phyloP scores from a whole-genome alignment of 1,139 yeast species.

The Neolecta irregularis region DNA sequence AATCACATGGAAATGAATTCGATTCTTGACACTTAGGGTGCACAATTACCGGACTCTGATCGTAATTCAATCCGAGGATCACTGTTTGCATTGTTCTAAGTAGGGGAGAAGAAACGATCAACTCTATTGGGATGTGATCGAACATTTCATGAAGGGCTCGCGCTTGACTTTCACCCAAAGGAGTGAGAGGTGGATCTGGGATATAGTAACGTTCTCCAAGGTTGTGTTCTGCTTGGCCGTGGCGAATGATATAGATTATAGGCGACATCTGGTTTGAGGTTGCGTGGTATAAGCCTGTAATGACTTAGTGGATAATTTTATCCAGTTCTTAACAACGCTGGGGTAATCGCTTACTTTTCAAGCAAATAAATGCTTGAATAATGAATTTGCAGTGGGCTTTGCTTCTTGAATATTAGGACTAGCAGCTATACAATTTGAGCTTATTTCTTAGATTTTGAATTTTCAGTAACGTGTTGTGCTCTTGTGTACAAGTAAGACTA shows the following conservation, averaged over 20 bases:
- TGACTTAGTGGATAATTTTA: too few species aligned
- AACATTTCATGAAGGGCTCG: slow-evolving; percentile 4
- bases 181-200: slow-evolving; percentile 14
- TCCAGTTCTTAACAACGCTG: too few species aligned
- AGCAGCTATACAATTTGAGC: too few species aligned
- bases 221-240: slow-evolving; percentile 16
- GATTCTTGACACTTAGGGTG: neutral
- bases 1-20: neutral
- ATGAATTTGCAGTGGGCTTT: too few species aligned
- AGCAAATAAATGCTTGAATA: too few species aligned
- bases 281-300: too few species aligned
- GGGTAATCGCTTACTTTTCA: too few species aligned
- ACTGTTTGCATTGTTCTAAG: slow-evolving; percentile 14
- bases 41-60: neutral
- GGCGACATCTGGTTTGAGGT: too few species aligned
- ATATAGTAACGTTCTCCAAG: slow-evolving; percentile 11
- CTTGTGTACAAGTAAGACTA: too few species aligned
- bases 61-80: slow-evolving; percentile 6
- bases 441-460: too few species aligned
- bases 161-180: slow-evolving; percentile 12
- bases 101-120: slow-evolving; percentile 15
- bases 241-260: slow-evolving; percentile 21
- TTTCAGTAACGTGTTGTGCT: too few species aligned
- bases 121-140: slow-evolving; percentile 7
- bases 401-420: too few species aligned